Conservation (phyloP, 2,329 filamentous ascomycete species). For the Dactylellina cionopaga region DNA sequence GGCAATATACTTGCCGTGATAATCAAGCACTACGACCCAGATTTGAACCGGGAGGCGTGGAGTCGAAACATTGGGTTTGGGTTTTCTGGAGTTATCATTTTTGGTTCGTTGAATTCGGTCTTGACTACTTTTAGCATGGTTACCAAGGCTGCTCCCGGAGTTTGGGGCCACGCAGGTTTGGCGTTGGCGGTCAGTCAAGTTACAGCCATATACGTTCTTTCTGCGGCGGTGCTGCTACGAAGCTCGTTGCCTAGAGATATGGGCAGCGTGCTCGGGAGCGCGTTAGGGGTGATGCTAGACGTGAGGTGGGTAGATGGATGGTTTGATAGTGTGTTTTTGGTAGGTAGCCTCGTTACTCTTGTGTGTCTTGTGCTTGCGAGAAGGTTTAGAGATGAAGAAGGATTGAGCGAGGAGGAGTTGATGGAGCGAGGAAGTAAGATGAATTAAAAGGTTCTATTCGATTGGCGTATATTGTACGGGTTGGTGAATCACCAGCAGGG, state of each 20-base stretch:
- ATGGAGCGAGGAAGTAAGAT: slow-evolving; percentile 49
- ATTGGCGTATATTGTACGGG: too few species aligned
- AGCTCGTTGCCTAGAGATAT: slow-evolving; percentile 82
- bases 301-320: slow-evolving; percentile 78
- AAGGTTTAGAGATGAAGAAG: slow-evolving; percentile 33
- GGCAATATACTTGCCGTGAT: slow-evolving; percentile 83
- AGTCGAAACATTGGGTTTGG: slow-evolving; percentile 85
- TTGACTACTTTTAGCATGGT: slow-evolving; percentile 87
- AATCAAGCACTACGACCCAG: slow-evolving; percentile 83
- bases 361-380: slow-evolving; percentile 30
- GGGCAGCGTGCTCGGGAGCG: slow-evolving; percentile 79
- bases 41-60: slow-evolving; percentile 83
- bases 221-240: slow-evolving; percentile 77
- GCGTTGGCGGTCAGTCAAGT: slow-evolving; percentile 83
- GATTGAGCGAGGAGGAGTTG: slow-evolving; percentile 36
- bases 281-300: slow-evolving; percentile 78
- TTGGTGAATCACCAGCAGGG: too few species aligned
- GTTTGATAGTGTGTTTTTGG: slow-evolving; percentile 88
- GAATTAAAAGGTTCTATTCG: too few species aligned
- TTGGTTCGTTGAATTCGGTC: slow-evolving; percentile 81
- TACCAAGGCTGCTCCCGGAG: slow-evolving; percentile 73
- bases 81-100: slow-evolving; percentile 82
- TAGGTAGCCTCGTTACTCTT: slow-evolving; percentile 35
- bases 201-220: slow-evolving; percentile 85
- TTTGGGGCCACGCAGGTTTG: slow-evolving; percentile 68